Evolutionary conservation across 108 stramenopile genomes (phyloP).

Genomic region (Stephanodiscus minutulus): DNA sequence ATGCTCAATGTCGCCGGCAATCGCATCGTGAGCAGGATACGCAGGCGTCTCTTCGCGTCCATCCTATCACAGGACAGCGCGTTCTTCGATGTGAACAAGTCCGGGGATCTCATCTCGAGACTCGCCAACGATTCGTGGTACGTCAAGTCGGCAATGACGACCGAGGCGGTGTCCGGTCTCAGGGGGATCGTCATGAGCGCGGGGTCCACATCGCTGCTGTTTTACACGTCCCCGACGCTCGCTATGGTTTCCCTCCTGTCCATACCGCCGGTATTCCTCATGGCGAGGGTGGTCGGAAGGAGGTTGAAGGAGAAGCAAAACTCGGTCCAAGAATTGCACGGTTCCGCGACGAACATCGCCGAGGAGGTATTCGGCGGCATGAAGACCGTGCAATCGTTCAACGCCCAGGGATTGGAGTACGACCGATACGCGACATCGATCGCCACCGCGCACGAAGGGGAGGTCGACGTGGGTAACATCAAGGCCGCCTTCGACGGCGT

Average conservation of each 20-base stretch:
- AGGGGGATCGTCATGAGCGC: slow-evolving; percentile 67
- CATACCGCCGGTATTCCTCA: slow-evolving; percentile 77
- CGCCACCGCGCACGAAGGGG: slow-evolving; percentile 61
- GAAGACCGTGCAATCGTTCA: slow-evolving; percentile 79
- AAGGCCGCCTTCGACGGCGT: slow-evolving; percentile 75
- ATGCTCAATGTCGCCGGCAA: slow-evolving; percentile 78
- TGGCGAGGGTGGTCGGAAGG: slow-evolving; percentile 59
- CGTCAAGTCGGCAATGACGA: slow-evolving; percentile 77
- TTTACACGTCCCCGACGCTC: slow-evolving; percentile 76
- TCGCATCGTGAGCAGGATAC: slow-evolving; percentile 72
- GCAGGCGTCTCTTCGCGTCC: slow-evolving; percentile 60
- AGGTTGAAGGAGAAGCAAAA: slow-evolving; percentile 58
- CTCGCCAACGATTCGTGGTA: slow-evolving; percentile 75
- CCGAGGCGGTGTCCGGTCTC: slow-evolving; percentile 69
- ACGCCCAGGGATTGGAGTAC: slow-evolving; percentile 66
- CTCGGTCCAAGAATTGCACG: slow-evolving; percentile 66
- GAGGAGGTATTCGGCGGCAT: slow-evolving; percentile 72
- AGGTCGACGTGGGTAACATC: slow-evolving; percentile 66
- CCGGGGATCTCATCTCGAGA: slow-evolving; percentile 83
- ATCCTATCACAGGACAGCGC: slow-evolving; percentile 73
- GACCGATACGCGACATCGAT: slow-evolving; percentile 58
- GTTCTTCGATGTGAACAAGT: slow-evolving; percentile 68
- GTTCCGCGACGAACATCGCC: slow-evolving; percentile 65
- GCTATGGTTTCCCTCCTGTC: slow-evolving; percentile 70
- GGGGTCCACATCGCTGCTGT: slow-evolving; percentile 66